phyloP scores from a whole-genome alignment of 768 basidiomycete species.

The Leccinellum rugosiceps region DNA sequence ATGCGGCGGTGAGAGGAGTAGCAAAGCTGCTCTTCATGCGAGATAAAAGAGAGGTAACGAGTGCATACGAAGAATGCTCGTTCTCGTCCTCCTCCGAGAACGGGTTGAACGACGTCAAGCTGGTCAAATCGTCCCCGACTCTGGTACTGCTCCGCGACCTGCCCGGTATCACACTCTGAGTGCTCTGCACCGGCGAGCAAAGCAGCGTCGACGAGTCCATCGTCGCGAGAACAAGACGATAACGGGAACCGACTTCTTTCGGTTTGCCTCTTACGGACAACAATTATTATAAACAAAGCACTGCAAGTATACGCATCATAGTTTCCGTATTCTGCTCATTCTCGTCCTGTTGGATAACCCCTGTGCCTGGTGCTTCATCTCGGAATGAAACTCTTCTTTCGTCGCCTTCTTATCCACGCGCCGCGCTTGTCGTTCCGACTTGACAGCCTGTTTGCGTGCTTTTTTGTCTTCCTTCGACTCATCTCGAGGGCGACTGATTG shows the following conservation, averaged over 20 bases:
- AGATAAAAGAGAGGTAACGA: conserved; percentile 77
- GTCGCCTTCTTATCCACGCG: conserved; percentile 64
- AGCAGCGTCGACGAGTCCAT: conserved; percentile 35
- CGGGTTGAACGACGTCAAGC: conserved; percentile 85
- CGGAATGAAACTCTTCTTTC: conserved; percentile 60
- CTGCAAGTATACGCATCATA: too few species aligned
- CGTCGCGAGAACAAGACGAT: conserved; percentile 1
- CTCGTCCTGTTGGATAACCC: conserved; percentile 44
- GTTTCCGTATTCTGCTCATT: conserved; percentile 16
- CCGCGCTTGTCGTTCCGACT: conserved; percentile 60
- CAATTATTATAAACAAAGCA: too few species aligned
- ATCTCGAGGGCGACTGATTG: conserved; percentile 65
- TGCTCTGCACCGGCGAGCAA: conserved; percentile 27
- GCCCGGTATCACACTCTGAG: conserved; percentile 42
- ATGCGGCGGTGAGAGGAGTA: conserved; percentile 54
- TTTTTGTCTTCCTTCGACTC: conserved; percentile 78
- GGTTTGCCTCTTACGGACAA: conserved; percentile 17
- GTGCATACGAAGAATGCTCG: conserved; percentile 81
- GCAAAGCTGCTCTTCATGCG: conserved; percentile 79
- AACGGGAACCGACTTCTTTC: conserved; percentile 1
- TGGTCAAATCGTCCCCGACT: conserved; percentile 56
- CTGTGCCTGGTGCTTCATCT: conserved; percentile 59
- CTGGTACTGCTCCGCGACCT: conserved; percentile 64
- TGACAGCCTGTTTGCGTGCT: conserved; percentile 66
- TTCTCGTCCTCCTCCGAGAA: conserved; percentile 93